A percentile compares a stretch with the other conserved stretches of the same genome.
Conservation (phyloP, 2,329 filamentous ascomycete species). For the Trichophyton equinum region DNA sequence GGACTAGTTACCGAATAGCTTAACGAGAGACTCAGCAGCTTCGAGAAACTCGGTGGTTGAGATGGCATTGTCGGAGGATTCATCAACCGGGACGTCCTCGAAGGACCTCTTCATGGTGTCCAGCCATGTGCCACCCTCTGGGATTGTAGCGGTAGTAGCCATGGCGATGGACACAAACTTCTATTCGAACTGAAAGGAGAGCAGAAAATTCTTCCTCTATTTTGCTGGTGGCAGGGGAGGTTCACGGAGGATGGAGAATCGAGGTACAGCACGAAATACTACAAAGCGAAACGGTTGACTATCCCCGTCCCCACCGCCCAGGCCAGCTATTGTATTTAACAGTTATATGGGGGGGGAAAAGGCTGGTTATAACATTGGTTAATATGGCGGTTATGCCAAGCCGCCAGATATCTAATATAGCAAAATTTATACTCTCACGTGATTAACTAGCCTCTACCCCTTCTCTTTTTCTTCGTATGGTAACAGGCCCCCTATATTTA, state of each 20-base stretch:
- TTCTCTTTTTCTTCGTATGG: too few species aligned
- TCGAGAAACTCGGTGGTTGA: constrained; percentile 80
- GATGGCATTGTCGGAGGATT: constrained; percentile 62
- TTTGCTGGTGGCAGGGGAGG: background rate
- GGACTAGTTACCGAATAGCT: constrained; percentile 58
- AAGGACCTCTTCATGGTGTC: constrained; percentile 76
- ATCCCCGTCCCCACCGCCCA: background rate
- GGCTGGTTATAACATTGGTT: too few species aligned
- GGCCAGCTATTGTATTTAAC: background rate
- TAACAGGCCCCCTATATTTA: too few species aligned
- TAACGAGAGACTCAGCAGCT: constrained; percentile 73
- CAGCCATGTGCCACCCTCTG: constrained; percentile 66
- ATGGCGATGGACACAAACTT: constrained; percentile 28
- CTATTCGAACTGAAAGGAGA: background rate
- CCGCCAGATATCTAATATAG: too few species aligned
- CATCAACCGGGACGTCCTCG: constrained; percentile 64
- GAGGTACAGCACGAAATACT: background rate
- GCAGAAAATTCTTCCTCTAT: background rate
- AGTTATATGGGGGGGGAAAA: too few species aligned
- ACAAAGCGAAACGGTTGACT: background rate
- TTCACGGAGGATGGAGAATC: background rate
- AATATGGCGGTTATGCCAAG: too few species aligned
- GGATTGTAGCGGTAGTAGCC: constrained; percentile 40
- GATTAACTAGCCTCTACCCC: too few species aligned
- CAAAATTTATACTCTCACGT: too few species aligned